phyloP scores from a whole-genome alignment of 257 asterid species.

The Solanum chilense region DNA sequence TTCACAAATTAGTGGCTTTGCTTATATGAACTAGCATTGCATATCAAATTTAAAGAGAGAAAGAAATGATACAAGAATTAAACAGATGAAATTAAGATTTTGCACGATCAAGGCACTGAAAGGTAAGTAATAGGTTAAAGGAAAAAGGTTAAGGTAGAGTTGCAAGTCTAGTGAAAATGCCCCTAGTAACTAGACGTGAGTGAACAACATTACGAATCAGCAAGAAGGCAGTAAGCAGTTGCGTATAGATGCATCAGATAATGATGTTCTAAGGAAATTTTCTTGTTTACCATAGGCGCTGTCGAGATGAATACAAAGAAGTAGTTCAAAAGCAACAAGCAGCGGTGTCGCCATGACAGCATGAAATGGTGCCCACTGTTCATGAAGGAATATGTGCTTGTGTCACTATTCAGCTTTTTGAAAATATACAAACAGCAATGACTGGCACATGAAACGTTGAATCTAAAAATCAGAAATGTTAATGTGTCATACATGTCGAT shows the following conservation, averaged over 20 bases:
- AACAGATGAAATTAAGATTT: neutral
- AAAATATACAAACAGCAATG: neutral
- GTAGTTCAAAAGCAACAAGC: conserved; percentile 91
- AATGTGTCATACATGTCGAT: conserved; percentile 62
- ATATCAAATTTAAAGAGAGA: neutral
- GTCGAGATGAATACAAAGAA: conserved; percentile 79
- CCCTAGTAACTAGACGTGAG: neutral
- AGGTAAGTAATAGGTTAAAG: neutral
- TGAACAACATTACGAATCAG: neutral
- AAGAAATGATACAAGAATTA: neutral
- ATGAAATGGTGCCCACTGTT: conserved; percentile 97
- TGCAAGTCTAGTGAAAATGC: neutral
- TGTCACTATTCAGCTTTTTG: conserved; percentile 5
- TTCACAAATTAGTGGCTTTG: neutral
- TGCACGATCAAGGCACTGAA: neutral
- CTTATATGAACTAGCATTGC: neutral
- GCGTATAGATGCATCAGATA: neutral
- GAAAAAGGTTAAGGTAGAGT: neutral
- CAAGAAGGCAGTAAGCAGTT: neutral
- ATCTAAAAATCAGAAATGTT: conserved; percentile 2
- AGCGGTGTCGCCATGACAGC: conserved; percentile 75
- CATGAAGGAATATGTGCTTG: conserved; percentile 13
- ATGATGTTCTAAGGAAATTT: neutral
- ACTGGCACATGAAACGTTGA: neutral
- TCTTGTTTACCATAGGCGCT: conserved; percentile 40